A percentile compares a stretch with the other conserved stretches of the same genome.
Conservation (phyloP, 305 asterid species). For the Solanum hybrid region DNA sequence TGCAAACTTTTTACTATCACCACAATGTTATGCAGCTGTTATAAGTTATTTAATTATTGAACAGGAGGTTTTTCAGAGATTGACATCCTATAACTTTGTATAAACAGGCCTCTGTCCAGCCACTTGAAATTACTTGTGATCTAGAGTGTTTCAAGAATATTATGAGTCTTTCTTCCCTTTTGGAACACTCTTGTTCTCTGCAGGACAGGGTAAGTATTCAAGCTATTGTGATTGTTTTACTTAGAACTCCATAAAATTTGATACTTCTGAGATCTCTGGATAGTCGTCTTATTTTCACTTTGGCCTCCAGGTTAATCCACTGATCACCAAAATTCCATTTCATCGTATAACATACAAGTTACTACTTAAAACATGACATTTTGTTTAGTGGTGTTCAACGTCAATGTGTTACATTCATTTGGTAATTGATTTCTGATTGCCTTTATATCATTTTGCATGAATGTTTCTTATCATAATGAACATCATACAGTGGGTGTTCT, state of each 20-base stretch:
- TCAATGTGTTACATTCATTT: background rate
- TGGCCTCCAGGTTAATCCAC: background rate
- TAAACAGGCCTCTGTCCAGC: conserved; percentile 50
- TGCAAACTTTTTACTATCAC: background rate
- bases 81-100: background rate
- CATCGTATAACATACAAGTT: background rate
- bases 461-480: background rate
- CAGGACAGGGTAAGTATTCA: conserved; percentile 55
- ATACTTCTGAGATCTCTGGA: background rate
- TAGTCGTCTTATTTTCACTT: background rate
- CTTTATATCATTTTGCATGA: background rate
- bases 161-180: conserved; percentile 37
- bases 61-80: background rate
- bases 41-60: background rate
- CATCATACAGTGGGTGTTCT: background rate
- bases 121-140: conserved; percentile 55
- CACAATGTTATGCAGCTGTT: background rate
- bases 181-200: conserved; percentile 45
- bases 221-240: background rate
- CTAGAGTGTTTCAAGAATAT: conserved; percentile 48
- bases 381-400: background rate
- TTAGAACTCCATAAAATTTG: background rate
- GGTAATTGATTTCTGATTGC: background rate
- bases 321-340: background rate
- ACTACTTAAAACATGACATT: background rate